Conservation (phyloP, 1,139 yeast genomes). For the Blastobotrys apis region DNA sequence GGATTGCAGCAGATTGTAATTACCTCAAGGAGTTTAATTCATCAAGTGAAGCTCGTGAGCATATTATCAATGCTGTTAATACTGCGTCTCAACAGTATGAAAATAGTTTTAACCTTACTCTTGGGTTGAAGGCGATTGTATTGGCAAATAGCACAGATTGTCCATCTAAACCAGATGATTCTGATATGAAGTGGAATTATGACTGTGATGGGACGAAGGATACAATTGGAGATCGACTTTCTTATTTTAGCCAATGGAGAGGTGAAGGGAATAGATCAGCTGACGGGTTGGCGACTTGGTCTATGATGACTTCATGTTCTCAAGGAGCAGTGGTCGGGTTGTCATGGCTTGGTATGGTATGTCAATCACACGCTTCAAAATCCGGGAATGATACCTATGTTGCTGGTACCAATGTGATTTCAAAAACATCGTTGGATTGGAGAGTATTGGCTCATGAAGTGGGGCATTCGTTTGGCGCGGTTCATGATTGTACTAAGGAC, state of each 20-base stretch:
- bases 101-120: constrained; percentile 35
- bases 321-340: constrained; percentile 38
- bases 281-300: constrained; percentile 39
- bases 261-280: constrained; percentile 23
- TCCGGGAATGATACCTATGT: constrained; percentile 26
- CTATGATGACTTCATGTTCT: constrained; percentile 36
- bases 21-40: constrained; percentile 32
- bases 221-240: constrained; percentile 33
- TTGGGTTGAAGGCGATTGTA: constrained; percentile 32
- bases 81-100: constrained; percentile 38
- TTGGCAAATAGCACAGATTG: constrained; percentile 30
- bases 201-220: constrained; percentile 26
- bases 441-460: constrained; percentile 40
- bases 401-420: constrained; percentile 37
- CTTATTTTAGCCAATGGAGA: constrained; percentile 36
- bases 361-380: constrained; percentile 26
- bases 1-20: constrained; percentile 40
- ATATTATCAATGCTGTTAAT: constrained; percentile 35
- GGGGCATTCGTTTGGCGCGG: constrained; percentile 43
- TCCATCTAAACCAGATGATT: constrained; percentile 23
- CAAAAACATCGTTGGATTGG: constrained; percentile 36
- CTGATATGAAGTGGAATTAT: constrained; percentile 32
- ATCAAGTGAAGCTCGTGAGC: constrained; percentile 32
- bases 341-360: constrained; percentile 40
- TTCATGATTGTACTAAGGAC: constrained; percentile 38